phyloP scores from a whole-genome alignment of 2,329 filamentous ascomycete genomes.

The Neofusicoccum sp. region DNA sequence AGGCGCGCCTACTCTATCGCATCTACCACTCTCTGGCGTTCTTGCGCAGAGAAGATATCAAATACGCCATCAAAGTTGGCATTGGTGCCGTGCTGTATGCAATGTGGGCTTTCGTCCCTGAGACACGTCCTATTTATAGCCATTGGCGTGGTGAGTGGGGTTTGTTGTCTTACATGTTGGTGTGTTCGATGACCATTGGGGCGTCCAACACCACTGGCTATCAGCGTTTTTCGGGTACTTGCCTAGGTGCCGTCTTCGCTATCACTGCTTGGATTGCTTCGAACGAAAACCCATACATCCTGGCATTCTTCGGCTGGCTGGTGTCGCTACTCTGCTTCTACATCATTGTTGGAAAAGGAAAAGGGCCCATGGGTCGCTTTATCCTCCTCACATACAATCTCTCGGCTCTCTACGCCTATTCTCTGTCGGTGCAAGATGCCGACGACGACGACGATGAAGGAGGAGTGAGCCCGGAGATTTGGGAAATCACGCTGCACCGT shows the following conservation, averaged over 20 bases:
- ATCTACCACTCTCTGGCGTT: constrained; percentile 57
- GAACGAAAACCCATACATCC: constrained; percentile 67
- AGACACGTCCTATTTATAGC: constrained; percentile 75
- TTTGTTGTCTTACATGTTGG: constrained; percentile 93
- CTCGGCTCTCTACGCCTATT: constrained; percentile 90
- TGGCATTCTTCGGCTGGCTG: constrained; percentile 79
- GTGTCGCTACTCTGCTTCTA: constrained; percentile 84
- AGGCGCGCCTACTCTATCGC: constrained; percentile 29
- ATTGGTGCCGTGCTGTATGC: constrained; percentile 86
- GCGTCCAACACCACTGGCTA: constrained; percentile 91
- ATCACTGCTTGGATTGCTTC: constrained; percentile 75
- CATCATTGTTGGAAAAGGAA: constrained; percentile 78
- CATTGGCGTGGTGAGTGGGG: constrained; percentile 97
- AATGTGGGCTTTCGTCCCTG: constrained; percentile 78
- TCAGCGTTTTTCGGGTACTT: constrained; percentile 81
- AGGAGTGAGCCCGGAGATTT: constrained; percentile 77
- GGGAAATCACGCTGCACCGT: constrained; percentile 83
- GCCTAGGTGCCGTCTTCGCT: constrained; percentile 74
- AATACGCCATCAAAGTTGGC: constrained; percentile 90
- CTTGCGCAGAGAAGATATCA: constrained; percentile 63
- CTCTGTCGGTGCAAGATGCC: constrained; percentile 73
- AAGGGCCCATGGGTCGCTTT: constrained; percentile 88
- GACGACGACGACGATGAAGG: constrained; percentile 85
- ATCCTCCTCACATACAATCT: constrained; percentile 96
- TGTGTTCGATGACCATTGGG: constrained; percentile 96